Evolutionary conservation across 352 stramenopile species (phyloP), one percentile per base, ranked within the genome.

Genomic region (Blastocystis sp.): DNA sequence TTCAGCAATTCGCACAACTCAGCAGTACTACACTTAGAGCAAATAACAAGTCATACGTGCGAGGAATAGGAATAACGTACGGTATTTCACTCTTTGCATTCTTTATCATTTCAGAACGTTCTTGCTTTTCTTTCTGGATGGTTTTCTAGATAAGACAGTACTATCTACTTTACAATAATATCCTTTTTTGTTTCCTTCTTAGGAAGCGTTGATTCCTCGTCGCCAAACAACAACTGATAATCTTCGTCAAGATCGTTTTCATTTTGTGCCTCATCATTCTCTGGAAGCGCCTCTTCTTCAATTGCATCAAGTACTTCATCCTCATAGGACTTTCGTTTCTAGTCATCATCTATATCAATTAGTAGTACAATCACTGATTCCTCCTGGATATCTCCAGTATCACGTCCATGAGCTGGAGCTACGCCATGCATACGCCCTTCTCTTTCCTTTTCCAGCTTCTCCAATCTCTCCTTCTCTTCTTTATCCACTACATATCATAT

Each of bases 361-460:
- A 29, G 0, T 2, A 3, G 29, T 45, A 84, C 73, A n/a, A 64
- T 64, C 73, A 84, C 73, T 7, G 53, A 50, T 23, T 84, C 50
- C 20, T 84, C 73, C 56, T 84, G 73, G 3, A 84, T 41, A 64
- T 84, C 73, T 15, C 73, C 73, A 37, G 73, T 84, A 15, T 84
- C 73, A 6, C 73, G 73, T 45, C 23, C 29, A 47, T 55, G 43
- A 39, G 50, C 18, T 4, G 34, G 23, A 50, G 45, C n/a, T 20
- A 84, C 53, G 56, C 73, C 73, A 23, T 84, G 47, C 73, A 84
- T 84, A n/a, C 73, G 54, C n/a, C n/a, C 2, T n/a, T 84, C 73
- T 45, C 73, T 47, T 45, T 84, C 73, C 73, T 66, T 68, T 55
- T 84, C 73, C 45, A 84, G 73, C n/a, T 84, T 84, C 73, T 84